Conservation (phyloP, 2,329 filamentous ascomycete genomes). For the Microsporum ferrugineum region DNA sequence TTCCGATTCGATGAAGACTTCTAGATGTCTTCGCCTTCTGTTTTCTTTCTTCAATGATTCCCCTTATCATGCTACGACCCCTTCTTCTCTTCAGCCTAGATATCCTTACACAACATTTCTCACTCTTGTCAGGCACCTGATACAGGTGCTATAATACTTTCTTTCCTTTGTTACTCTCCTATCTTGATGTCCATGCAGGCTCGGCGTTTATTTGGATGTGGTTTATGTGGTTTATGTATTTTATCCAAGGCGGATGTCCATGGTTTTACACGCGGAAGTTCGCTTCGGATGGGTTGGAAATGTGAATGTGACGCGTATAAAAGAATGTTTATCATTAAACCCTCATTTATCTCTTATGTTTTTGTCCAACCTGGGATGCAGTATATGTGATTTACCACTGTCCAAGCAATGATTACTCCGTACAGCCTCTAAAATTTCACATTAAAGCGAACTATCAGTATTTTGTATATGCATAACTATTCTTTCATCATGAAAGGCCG, state of each 20-base stretch:
- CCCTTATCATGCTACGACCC: constrained; percentile 4
- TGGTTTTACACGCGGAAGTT: constrained; percentile 1
- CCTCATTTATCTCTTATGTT: neutral
- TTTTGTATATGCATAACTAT: neutral
- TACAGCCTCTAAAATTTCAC: too few species aligned
- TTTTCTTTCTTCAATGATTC: constrained; percentile 16
- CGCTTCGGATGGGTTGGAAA: constrained; percentile 4
- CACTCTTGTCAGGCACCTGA: constrained; percentile 13
- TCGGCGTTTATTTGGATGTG: constrained; percentile 8
- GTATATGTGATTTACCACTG: neutral
- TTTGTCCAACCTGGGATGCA: neutral
- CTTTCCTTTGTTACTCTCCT: neutral
- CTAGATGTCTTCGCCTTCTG: constrained; percentile 41
- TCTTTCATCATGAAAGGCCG: neutral
- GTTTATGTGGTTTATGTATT: neutral
- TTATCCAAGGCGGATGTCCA: constrained; percentile 1
- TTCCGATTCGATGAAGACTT: constrained; percentile 97
- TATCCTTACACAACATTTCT: constrained; percentile 18
- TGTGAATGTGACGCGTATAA: neutral
- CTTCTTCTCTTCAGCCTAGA: constrained; percentile 13
- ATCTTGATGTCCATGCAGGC: constrained; percentile 7
- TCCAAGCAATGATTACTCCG: too few species aligned
- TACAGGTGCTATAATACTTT: neutral
- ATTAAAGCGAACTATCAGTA: too few species aligned
- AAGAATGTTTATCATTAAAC: constrained; percentile 3